Conservation (phyloP, 2,329 filamentous ascomycete genomes). For the Ophiobolus disseminans region DNA sequence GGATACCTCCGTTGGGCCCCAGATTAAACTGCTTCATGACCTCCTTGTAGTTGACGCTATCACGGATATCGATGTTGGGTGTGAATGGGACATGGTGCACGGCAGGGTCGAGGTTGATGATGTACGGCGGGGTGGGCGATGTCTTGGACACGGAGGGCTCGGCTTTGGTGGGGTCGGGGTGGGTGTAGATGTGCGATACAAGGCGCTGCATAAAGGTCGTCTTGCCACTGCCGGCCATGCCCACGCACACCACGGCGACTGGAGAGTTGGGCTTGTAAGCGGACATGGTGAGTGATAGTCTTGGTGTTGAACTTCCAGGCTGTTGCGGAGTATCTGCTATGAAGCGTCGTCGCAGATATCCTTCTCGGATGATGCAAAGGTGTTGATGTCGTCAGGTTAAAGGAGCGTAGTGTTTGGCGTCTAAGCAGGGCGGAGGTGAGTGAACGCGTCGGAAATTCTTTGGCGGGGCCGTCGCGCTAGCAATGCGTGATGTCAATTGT, state of each 20-base stretch:
- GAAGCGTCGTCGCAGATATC: too few relatives aligned
- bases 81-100: slow-evolving; percentile 94
- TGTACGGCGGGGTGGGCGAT: slow-evolving; percentile 74
- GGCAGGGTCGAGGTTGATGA: slow-evolving; percentile 95
- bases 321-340: too few relatives aligned
- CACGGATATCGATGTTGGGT: slow-evolving; percentile 97
- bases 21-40: slow-evolving; percentile 99
- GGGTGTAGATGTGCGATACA: slow-evolving; percentile 86
- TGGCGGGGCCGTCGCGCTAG: slow-evolving; percentile 35
- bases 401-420: neutral
- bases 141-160: slow-evolving; percentile 40
- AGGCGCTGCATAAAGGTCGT: slow-evolving; percentile 99
- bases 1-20: slow-evolving; percentile 93
- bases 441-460: slow-evolving; percentile 43
- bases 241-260: slow-evolving; percentile 87
- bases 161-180: slow-evolving; percentile 61
- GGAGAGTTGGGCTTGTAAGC: slow-evolving; percentile 54
- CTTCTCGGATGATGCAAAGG: slow-evolving; percentile 56
- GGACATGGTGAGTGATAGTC: too few relatives aligned
- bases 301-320: too few relatives aligned
- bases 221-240: slow-evolving; percentile 98
- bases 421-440: slow-evolving; percentile 3
- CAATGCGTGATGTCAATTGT: slow-evolving; percentile 35
- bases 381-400: slow-evolving; percentile 31
- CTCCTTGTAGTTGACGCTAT: slow-evolving; percentile 98